A percentile compares a stretch with the other conserved stretches of the same genome.
Conservation (phyloP, 2,329 filamentous ascomycete genomes). For the Aureobasidium sp. region DNA sequence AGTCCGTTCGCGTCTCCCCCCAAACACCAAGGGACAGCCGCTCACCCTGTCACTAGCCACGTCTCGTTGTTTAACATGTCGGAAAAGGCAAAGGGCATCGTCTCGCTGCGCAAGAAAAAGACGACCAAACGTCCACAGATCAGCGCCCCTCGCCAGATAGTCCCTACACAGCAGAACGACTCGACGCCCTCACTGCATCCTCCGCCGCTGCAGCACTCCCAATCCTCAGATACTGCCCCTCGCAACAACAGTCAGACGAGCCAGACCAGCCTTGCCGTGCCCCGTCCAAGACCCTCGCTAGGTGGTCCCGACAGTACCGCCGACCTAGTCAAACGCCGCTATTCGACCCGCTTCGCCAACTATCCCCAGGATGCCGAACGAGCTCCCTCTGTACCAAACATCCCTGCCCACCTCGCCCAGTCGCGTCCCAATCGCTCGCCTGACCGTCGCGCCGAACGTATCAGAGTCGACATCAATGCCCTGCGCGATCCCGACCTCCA, state of each 20-base stretch:
- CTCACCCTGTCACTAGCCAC: neutral
- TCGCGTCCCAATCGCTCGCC: constrained; percentile 35
- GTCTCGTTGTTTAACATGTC: constrained; percentile 25
- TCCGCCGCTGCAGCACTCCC: neutral
- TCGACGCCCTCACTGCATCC: constrained; percentile 9
- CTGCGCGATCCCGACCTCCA: constrained; percentile 71
- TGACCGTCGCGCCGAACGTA: constrained; percentile 43
- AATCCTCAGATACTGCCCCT: neutral
- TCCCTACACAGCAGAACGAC: neutral
- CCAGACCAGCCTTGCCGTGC: constrained; percentile 14
- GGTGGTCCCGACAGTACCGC: constrained; percentile 46
- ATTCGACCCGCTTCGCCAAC: constrained; percentile 71
- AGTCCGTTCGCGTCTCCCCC: neutral
- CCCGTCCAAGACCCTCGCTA: constrained; percentile 29
- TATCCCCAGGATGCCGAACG: constrained; percentile 60
- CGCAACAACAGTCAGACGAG: neutral
- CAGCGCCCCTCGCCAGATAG: constrained; percentile 51
- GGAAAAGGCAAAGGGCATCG: constrained; percentile 26
- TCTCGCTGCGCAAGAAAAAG: constrained; percentile 57
- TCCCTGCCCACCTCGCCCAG: constrained; percentile 48
- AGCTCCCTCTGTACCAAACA: constrained; percentile 52
- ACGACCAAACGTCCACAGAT: constrained; percentile 47
- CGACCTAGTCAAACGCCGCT: constrained; percentile 87
- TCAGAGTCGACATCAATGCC: constrained; percentile 66
- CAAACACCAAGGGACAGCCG: neutral